These are phyloP conservation scores for Paecilomyces variotii DNA, from an alignment of 2,329 filamentous ascomycete species.

Conservation along the genomic window DNA sequence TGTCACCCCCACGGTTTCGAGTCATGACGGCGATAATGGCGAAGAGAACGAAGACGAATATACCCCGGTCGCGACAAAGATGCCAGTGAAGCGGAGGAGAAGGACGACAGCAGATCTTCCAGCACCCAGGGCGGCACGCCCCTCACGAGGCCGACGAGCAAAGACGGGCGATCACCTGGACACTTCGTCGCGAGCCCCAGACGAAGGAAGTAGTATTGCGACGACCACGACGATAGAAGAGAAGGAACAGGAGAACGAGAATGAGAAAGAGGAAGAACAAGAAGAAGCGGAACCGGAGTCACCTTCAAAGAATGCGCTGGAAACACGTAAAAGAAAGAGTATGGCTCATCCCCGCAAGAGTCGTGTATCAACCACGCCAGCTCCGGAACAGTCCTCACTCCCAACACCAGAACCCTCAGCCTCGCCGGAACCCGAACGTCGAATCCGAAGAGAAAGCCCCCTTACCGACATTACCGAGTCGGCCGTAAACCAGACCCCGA, in stretches of 20 bases:
- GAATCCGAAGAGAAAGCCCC: slow-evolving; percentile 32
- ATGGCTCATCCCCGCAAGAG: slow-evolving; percentile 34
- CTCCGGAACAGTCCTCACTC: slow-evolving; percentile 33
- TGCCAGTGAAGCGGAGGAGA: slow-evolving; percentile 48
- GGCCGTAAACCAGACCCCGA: slow-evolving; percentile 54
- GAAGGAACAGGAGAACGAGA: not conserved
- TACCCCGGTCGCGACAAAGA: slow-evolving; percentile 60
- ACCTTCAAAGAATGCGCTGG: slow-evolving; percentile 45
- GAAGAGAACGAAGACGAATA: slow-evolving; percentile 70
- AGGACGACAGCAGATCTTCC: slow-evolving; percentile 44
- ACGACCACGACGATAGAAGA: slow-evolving; percentile 13
- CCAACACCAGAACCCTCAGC: slow-evolving; percentile 45
- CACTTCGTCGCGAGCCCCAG: slow-evolving; percentile 43
- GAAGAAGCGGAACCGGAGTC: slow-evolving; percentile 42
- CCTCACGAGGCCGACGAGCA: slow-evolving; percentile 34
- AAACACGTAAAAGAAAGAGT: slow-evolving; percentile 63
- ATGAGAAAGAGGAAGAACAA: not conserved
- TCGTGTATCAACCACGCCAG: slow-evolving; percentile 33
- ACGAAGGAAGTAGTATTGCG: slow-evolving; percentile 19
- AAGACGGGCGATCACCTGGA: slow-evolving; percentile 47
- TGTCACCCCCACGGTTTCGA: slow-evolving; percentile 34
- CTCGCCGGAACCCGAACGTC: slow-evolving; percentile 48
- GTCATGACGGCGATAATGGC: slow-evolving; percentile 46
- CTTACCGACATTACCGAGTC: slow-evolving; percentile 66
- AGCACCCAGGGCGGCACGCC: slow-evolving; percentile 31